Evolutionary conservation across 2,329 filamentous ascomycete species (phyloP).

Genomic region (Ophiostoma ulmi): DNA sequence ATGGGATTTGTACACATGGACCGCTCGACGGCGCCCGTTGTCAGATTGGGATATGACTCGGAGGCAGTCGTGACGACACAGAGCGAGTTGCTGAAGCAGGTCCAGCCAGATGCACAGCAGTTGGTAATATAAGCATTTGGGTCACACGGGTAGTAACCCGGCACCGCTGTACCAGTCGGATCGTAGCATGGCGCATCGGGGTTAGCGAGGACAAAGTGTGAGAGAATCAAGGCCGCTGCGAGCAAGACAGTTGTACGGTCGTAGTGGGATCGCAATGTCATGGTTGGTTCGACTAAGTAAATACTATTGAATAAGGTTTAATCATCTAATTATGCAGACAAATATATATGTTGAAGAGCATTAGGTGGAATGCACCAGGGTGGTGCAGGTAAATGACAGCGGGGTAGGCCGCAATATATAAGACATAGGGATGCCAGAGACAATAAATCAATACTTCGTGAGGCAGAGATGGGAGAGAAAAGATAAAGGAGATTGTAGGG

Average conservation of each 20-base stretch:
- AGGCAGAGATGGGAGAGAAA: not conserved
- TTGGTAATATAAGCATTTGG: slow-evolving; percentile 23
- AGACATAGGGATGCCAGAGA: not conserved
- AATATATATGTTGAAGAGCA: not conserved
- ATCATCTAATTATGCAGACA: too few species aligned
- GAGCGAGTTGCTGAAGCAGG: slow-evolving; percentile 29
- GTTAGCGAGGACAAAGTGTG: not conserved
- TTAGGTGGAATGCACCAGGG: not conserved
- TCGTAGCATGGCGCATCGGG: not conserved
- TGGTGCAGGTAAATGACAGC: not conserved
- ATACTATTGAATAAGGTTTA: not conserved
- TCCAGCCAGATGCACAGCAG: slow-evolving; percentile 31
- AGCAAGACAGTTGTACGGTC: not conserved
- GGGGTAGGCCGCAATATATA: not conserved
- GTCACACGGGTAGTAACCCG: not conserved
- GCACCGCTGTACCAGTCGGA: not conserved
- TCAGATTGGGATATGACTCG: slow-evolving; percentile 27
- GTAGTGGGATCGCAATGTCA: not conserved
- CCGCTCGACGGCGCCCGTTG: slow-evolving; percentile 26
- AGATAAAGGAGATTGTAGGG: not conserved
- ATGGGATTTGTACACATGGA: slow-evolving; percentile 30
- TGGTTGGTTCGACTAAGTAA: not conserved
- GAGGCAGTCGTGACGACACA: slow-evolving; percentile 29
- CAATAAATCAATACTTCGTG: not conserved
- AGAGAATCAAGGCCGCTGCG: not conserved